These are phyloP conservation scores for Bisporella sp. DNA, from an alignment of 2,329 filamentous ascomycete species.

Conservation along the genomic window DNA sequence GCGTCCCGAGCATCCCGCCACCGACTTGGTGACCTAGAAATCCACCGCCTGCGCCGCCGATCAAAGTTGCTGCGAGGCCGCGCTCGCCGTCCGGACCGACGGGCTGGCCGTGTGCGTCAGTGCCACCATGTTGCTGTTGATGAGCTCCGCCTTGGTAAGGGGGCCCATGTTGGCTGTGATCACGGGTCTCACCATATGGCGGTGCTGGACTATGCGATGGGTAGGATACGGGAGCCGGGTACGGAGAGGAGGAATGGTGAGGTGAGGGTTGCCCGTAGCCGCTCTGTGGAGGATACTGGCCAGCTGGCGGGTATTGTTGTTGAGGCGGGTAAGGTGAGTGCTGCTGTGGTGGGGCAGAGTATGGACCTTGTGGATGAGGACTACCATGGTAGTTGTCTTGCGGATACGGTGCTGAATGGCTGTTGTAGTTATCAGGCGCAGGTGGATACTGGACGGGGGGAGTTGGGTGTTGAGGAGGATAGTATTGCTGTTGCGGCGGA, in stretches of 20 bases:
- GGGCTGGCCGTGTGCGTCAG: not conserved
- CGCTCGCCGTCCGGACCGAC: constrained; percentile 39
- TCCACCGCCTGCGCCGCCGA: constrained; percentile 46
- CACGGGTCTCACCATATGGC: not conserved
- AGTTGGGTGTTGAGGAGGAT: not conserved
- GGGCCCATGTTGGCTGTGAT: constrained; percentile 6
- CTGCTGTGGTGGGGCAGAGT: not conserved
- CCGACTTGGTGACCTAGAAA: constrained; percentile 48
- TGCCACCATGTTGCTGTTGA: constrained; percentile 8
- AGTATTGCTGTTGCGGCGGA: constrained; percentile 2
- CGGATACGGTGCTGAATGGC: not conserved
- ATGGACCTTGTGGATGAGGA: too few relatives aligned
- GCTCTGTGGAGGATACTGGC: not conserved
- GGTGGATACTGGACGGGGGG: not conserved
- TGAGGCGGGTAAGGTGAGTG: not conserved
- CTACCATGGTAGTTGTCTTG: too few relatives aligned
- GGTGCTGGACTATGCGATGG: not conserved
- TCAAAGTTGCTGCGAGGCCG: constrained; percentile 46
- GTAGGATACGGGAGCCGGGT: not conserved
- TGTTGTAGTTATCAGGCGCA: not conserved
- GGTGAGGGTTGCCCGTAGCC: not conserved
- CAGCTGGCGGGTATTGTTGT: not conserved
- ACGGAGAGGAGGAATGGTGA: not conserved
- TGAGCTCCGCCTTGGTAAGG: constrained; percentile 7
- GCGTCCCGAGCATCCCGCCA: constrained; percentile 44